Percentiles rank a stretch among this genome's conserved stretches.
These are phyloP conservation scores for Phialophora chinensis DNA, from an alignment of 2,329 filamentous ascomycete species.

Conservation along the genomic window DNA sequence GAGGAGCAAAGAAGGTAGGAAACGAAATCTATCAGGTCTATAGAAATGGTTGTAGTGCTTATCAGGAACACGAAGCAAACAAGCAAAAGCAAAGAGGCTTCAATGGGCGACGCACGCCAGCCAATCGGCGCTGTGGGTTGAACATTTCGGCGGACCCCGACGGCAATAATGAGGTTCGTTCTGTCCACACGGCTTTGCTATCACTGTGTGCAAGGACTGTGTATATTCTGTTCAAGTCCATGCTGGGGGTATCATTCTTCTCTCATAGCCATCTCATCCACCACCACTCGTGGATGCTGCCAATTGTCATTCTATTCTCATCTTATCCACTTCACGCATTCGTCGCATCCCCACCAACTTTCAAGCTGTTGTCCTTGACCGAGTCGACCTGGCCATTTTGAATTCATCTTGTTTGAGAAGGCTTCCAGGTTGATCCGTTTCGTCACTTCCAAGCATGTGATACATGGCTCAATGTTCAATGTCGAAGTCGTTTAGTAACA, in stretches of 20 bases:
- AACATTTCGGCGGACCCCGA: background rate
- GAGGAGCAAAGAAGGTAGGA: background rate
- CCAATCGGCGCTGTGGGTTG: conserved; percentile 24
- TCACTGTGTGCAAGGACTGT: too few relatives aligned
- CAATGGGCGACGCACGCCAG: conserved; percentile 8
- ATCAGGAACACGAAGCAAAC: conserved; percentile 23
- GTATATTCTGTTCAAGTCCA: too few relatives aligned
- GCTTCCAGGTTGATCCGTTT: background rate
- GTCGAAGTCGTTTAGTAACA: background rate
- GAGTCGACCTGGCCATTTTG: background rate
- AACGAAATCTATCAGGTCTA: conserved; percentile 7
- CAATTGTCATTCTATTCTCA: background rate
- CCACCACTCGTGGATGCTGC: background rate
- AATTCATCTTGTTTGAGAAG: too few relatives aligned
- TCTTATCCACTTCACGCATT: background rate
- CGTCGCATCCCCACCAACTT: background rate
- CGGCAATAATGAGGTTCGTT: background rate
- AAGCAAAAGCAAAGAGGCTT: conserved; percentile 23
- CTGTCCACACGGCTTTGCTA: too few relatives aligned
- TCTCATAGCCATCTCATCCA: background rate
- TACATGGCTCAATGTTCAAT: too few relatives aligned
- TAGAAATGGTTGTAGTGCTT: conserved; percentile 14
- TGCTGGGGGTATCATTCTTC: too few relatives aligned
- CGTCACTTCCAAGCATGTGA: background rate
- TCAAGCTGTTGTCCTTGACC: background rate